phyloP scores from a whole-genome alignment of 345 rosid genomes.

The Clarkia xantiana region DNA sequence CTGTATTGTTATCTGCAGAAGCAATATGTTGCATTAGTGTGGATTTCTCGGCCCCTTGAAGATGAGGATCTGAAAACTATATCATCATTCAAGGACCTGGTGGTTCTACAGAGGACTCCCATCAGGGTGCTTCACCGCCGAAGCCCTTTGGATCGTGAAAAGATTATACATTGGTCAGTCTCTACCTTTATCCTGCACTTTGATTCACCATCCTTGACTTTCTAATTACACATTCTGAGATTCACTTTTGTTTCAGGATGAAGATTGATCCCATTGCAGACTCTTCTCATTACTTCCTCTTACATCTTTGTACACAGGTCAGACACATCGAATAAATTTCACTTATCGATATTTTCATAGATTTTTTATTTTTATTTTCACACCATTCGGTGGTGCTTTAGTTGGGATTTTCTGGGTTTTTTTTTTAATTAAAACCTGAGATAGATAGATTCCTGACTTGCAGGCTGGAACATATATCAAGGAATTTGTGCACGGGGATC shows the following conservation, averaged over 20 bases:
- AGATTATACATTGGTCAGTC: conserved; percentile 63
- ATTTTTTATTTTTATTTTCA: no score
- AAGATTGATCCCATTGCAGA: conserved; percentile 64
- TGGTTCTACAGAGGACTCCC: conserved; percentile 78
- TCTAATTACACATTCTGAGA: neutral
- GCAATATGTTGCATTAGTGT: conserved; percentile 85
- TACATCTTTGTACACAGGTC: conserved; percentile 94
- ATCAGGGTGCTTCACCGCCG: conserved; percentile 92
- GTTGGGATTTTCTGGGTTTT: neutral
- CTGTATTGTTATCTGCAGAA: conserved; percentile 35
- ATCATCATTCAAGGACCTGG: conserved; percentile 53
- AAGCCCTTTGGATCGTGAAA: conserved; percentile 82
- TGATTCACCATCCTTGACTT: neutral
- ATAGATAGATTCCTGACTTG: conserved; percentile 1
- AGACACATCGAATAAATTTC: neutral
- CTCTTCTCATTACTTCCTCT: conserved; percentile 60
- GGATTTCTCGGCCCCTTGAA: conserved; percentile 84
- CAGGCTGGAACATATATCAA: conserved; percentile 97
- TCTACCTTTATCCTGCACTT: conserved; percentile 7
- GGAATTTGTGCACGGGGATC: conserved; percentile 97
- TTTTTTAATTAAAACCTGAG: neutral
- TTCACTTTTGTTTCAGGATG: conserved; percentile 43
- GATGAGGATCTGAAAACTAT: conserved; percentile 41
- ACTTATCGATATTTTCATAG: neutral
- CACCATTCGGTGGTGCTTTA: no score